phyloP scores from a whole-genome alignment of 148 eudicot genomes.

The Talinum fruticosum region DNA sequence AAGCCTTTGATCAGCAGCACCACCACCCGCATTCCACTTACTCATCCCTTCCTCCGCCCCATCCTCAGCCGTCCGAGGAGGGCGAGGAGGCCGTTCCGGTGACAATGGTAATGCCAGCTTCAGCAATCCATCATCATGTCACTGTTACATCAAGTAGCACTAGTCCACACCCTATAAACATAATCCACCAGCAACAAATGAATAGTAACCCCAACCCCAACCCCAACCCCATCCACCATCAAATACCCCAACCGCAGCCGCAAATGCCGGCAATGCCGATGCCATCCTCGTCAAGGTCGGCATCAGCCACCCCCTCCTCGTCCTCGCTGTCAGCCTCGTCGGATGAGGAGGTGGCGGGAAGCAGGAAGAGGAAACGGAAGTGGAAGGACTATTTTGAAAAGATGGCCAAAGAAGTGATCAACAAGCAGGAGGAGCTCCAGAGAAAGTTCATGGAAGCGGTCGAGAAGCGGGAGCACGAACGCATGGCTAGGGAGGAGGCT shows the following conservation, averaged over 20 bases:
- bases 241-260: conserved; percentile 13
- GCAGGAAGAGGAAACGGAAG: conserved; percentile 63
- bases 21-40: conserved; percentile 1
- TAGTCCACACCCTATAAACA: conserved; percentile 20
- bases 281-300: neutral
- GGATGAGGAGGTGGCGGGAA: conserved; percentile 59
- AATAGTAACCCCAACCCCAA: neutral
- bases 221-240: neutral
- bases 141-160: conserved; percentile 7
- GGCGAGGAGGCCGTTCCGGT: conserved; percentile 29
- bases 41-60: neutral
- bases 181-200: conserved; percentile 15
- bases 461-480: conserved; percentile 69
- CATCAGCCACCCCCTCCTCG: conserved; percentile 40
- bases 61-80: conserved; percentile 8
- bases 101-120: conserved; percentile 39
- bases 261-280: conserved; percentile 14
- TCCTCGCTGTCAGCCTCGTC: conserved; percentile 70
- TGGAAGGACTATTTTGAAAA: conserved; percentile 71
- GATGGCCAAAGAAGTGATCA: conserved; percentile 61
- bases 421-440: conserved; percentile 73
- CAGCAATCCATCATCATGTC: conserved; percentile 14
- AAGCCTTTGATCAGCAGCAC: conserved; percentile 54
- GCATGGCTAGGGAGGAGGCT: conserved; percentile 66
- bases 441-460: conserved; percentile 64